Conservation (phyloP, 352 stramenopile genomes). For the Phytophthora megakarya region DNA sequence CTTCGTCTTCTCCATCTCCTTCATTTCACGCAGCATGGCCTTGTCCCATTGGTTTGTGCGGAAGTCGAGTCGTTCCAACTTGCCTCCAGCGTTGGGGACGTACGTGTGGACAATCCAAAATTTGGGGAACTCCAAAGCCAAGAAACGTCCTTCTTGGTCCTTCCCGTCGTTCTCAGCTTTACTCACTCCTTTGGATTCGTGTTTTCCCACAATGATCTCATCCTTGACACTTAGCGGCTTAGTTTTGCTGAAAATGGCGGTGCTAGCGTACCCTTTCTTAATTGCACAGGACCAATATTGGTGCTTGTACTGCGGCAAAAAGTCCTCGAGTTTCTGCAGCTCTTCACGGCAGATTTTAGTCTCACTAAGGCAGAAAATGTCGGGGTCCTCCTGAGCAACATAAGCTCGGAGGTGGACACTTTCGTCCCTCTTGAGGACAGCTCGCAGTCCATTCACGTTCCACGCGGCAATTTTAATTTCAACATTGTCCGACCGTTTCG, state of each 20-base stretch:
- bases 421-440: conserved; percentile 74
- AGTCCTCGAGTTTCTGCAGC: conserved; percentile 74
- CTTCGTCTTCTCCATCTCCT: conserved; percentile 75
- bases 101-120: conserved; percentile 91
- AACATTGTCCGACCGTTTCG: conserved; percentile 13
- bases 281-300: conserved; percentile 80
- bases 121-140: conserved; percentile 71
- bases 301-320: conserved; percentile 73
- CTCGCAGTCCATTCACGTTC: conserved; percentile 87
- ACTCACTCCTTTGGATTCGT: conserved; percentile 37
- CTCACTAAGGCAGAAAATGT: conserved; percentile 86
- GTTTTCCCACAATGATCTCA: conserved; percentile 55
- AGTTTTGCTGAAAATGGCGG: conserved; percentile 72
- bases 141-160: conserved; percentile 81
- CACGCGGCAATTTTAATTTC: conserved; percentile 67
- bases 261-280: conserved; percentile 84
- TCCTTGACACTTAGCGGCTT: conserved; percentile 75
- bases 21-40: conserved; percentile 70
- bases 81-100: conserved; percentile 74
- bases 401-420: conserved; percentile 73
- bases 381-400: conserved; percentile 76
- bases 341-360: conserved; percentile 82
- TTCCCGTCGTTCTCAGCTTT: conserved; percentile 36
- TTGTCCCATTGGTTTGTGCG: conserved; percentile 80
- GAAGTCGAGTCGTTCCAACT: conserved; percentile 75